Base-by-base conservation (phyloP, 192 early-diverging fungal species). In the Ambispora gerdemannii region DNA sequence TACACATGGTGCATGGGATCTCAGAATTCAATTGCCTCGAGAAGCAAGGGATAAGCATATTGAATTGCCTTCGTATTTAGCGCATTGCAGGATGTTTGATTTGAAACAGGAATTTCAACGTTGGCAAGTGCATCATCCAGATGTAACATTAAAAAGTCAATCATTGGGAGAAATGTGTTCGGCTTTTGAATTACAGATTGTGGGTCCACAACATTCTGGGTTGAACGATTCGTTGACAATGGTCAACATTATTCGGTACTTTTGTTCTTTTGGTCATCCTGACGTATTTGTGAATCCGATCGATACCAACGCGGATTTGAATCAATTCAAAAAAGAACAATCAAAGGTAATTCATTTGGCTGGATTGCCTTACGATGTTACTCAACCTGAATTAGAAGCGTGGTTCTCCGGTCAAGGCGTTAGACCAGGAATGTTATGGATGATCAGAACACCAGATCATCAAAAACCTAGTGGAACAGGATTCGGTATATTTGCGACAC, bases 1-100 rank as follows among this genome's bases (percentile, higher is more conserved):
- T 31, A 88, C 88, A 1, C 89, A 91, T 73, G 88, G 86, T 32
- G 89, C 88, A 6, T 86, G 84, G 83, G 84, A 88, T 49, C 72
- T 92, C 22, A 86, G 90, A 15, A 88, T 84, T 63, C 88, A 91
- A 69, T 70, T 92, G 0, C 81, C 84, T 1, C 66, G 86, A 19
- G 89, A 92, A 53, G 85, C 87, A 25, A 75, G 80, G 30, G 84
- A 87, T 51, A 92, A 92, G 72, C 68, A 74, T 25, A 81, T 92
- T 20, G 72, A 75, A 1, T 63, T 92, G 4, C 82, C 89, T 3
- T 38, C 67, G 0, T 89, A 88, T 49, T 75, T 91, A 24, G 71
- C 75, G n/a, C 78, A 82, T 27, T 78, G 78, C 20, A 71, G 85
- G 47, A 86, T 90, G 72, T 92, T 90, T 68, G 89, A 90, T 59